phyloP scores from a whole-genome alignment of 495 filamentous ascomycete genomes.

The Annulohypoxylon moriforme region DNA sequence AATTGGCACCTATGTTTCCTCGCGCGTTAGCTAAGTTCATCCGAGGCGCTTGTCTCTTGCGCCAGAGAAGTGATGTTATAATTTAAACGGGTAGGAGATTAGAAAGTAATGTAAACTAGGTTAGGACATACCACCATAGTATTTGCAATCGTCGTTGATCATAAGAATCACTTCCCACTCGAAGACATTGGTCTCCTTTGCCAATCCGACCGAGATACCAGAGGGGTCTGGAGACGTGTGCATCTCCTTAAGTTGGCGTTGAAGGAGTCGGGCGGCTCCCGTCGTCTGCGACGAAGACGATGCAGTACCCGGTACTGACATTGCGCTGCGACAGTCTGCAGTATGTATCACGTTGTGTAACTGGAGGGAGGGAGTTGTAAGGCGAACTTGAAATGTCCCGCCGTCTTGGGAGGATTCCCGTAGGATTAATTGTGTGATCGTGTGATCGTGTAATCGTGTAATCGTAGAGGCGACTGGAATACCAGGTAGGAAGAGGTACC shows the following conservation, averaged over 20 bases:
- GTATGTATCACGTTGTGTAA: conserved; percentile 5
- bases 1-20: conserved; percentile 78
- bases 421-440: neutral
- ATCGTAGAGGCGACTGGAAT: neutral
- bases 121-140: conserved; percentile 78
- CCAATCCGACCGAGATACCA: conserved; percentile 91
- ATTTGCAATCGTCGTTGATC: conserved; percentile 96
- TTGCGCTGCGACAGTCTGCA: no score
- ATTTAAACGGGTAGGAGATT: neutral
- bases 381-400: neutral
- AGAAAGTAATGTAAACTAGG: neutral
- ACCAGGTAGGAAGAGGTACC: neutral
- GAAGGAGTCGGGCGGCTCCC: conserved; percentile 77
- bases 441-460: neutral
- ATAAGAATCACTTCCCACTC: conserved; percentile 99
- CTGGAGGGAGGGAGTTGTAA: neutral
- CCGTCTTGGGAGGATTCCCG: neutral
- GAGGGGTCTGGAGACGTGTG: conserved; percentile 90
- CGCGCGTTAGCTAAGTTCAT: conserved; percentile 12
- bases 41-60: neutral
- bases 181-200: conserved; percentile 88
- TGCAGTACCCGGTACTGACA: conserved; percentile 8
- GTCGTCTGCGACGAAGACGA: conserved; percentile 47
- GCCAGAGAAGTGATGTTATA: neutral
- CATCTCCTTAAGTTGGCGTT: conserved; percentile 91